Base-by-base conservation (phyloP, 345 rosid species). In the Eutrema yunnanense region DNA sequence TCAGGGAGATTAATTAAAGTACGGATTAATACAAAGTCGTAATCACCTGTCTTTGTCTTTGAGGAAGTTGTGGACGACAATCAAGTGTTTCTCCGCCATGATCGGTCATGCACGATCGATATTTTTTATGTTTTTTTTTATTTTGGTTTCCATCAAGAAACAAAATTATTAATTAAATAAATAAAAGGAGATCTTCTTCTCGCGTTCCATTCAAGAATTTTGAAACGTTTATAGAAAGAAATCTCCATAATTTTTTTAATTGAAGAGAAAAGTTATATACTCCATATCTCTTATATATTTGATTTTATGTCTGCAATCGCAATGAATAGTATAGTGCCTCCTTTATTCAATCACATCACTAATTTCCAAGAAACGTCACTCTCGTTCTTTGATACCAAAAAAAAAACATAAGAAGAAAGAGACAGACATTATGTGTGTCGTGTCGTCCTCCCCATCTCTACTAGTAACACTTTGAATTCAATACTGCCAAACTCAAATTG, bases 41-140 rank as follows among this genome's bases (percentile, higher is more conserved):
- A 32, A 53, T 54, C 79, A 84, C 87, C 89, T 82, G 57, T 74
- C 65, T 74, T 38, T 82, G 57, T 74, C 65, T 74, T 38, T 66
- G 47, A 83, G 42, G 9, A 68, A 71, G 65, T 74, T 75, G 80
- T 83, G 92, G 86, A 72, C 74, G 82, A 76, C 81, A 64, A 80
- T 63, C 66, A 75, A 78, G 60, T 62, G n/a, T 69, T 69, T 47
- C 65, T 69, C 79, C 79, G 75, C 54, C 79, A 63, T 76, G 71
- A 55, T 69, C 79, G 79, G 58, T 69, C 74, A 62, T 53, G 60
- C 79, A 76, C 60, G 38, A 54, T 76, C 69, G 30, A 33, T 9
- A 11, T 36, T 34, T 16, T n/a, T n/a, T n/a, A n/a, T n/a, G n/a
- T n/a, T n/a, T n/a, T n/a, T n/a, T 16, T 10, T 36, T 52, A 26